A percentile compares a stretch with the other conserved stretches of the same genome.
phyloP scores from a whole-genome alignment of 768 basidiomycete species.

The Trametes punicea region DNA sequence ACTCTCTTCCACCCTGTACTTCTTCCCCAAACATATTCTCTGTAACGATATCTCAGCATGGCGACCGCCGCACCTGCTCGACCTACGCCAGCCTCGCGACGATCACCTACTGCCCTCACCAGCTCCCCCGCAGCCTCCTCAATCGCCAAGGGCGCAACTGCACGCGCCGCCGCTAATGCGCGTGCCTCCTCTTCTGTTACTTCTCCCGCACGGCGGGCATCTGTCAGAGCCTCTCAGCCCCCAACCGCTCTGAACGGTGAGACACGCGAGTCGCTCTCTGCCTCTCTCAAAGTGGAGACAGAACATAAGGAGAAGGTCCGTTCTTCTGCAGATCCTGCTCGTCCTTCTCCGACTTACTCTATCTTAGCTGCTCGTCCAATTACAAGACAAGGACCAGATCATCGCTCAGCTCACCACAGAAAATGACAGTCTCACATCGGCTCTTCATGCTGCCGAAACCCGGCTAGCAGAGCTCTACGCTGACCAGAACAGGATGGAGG shows the following conservation, averaged over 20 bases:
- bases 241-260: conserved; percentile 49
- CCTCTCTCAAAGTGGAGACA: conserved; percentile 70
- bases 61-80: conserved; percentile 44
- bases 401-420: conserved; percentile 59
- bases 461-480: conserved; percentile 75
- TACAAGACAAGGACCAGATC: conserved; percentile 77
- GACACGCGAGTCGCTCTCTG: conserved; percentile 52
- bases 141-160: conserved; percentile 52
- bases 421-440: conserved; percentile 60
- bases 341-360: conserved; percentile 1
- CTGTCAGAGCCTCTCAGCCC: conserved; percentile 41
- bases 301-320: conserved; percentile 79
- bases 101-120: conserved; percentile 40
- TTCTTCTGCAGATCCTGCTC: neutral
- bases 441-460: conserved; percentile 66
- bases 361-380: conserved; percentile 65
- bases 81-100: conserved; percentile 45
- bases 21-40: neutral
- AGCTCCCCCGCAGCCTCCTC: conserved; percentile 40
- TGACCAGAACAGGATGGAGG: conserved; percentile 78
- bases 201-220: conserved; percentile 48
- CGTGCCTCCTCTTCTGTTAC: conserved; percentile 53
- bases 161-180: conserved; percentile 62
- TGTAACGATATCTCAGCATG: conserved; percentile 33
- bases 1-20: conserved; percentile 4